Evolutionary conservation across 768 basidiomycete genomes (phyloP).

Genomic region (Lentinula guzmanii): DNA sequence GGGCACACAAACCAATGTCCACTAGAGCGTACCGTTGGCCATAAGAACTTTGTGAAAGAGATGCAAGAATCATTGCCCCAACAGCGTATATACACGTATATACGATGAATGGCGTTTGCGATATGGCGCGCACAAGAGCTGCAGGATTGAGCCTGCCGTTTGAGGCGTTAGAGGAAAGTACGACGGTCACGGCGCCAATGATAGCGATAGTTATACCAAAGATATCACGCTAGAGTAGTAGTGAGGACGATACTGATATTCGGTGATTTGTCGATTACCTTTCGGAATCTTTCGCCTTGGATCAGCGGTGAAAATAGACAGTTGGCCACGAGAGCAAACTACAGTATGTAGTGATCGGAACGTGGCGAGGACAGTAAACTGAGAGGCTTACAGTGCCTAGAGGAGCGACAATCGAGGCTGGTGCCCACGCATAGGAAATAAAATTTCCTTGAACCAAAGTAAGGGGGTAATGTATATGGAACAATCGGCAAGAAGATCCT

Average conservation of each 20-base stretch:
- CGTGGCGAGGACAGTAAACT: constrained; percentile 3
- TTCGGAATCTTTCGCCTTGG: constrained; percentile 77
- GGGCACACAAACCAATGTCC: constrained; percentile 83
- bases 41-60: constrained; percentile 56
- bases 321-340: constrained; percentile 94
- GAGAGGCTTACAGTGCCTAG: constrained; percentile 75
- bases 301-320: constrained; percentile 90
- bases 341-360: constrained; percentile 3
- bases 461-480: background rate
- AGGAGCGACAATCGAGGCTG: constrained; percentile 90
- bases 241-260: constrained; percentile 3
- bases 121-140: constrained; percentile 62
- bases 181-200: constrained; percentile 90
- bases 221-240: constrained; percentile 55
- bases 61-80: constrained; percentile 50
- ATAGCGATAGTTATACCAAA: constrained; percentile 77
- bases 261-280: constrained; percentile 30
- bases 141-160: constrained; percentile 65
- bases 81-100: constrained; percentile 64
- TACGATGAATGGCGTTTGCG: constrained; percentile 65
- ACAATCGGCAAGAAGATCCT: background rate
- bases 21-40: constrained; percentile 73
- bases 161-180: constrained; percentile 69
- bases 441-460: constrained; percentile 58
- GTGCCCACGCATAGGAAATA: constrained; percentile 83